Percentiles rank a stretch among this genome's conserved stretches.
These are phyloP conservation scores for Neofusicoccum kwambonambiense DNA, from an alignment of 2,329 filamentous ascomycete species.

Conservation along the genomic window DNA sequence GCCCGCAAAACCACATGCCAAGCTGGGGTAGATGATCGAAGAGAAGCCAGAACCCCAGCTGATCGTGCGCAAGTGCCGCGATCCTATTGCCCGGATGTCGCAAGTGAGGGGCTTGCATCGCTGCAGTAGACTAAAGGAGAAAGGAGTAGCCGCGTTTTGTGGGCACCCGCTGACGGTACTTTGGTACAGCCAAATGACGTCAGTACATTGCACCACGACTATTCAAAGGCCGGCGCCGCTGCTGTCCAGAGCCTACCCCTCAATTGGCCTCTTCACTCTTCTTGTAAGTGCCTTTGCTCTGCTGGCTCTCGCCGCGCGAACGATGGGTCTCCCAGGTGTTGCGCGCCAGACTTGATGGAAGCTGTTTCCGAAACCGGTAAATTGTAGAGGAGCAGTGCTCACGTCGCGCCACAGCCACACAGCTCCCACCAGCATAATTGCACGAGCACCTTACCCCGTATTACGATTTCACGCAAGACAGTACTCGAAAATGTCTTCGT, in stretches of 20 bases:
- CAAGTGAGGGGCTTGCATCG: slow-evolving; percentile 14
- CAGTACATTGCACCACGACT: not conserved
- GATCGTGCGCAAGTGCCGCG: slow-evolving; percentile 12
- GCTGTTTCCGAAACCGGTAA: not conserved
- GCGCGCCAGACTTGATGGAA: not conserved
- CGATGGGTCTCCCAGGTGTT: not conserved
- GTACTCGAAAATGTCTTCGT: slow-evolving; percentile 26
- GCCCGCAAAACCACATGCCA: not conserved
- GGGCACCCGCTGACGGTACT: slow-evolving; percentile 4
- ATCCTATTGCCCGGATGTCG: not conserved
- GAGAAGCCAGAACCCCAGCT: not conserved
- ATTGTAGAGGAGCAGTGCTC: not conserved
- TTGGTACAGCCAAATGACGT: not conserved
- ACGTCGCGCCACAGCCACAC: slow-evolving; percentile 4
- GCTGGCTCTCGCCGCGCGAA: not conserved
- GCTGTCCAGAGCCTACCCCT: not conserved
- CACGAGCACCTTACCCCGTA: not conserved
- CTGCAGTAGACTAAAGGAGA: slow-evolving; percentile 2
- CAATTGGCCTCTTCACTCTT: not conserved
- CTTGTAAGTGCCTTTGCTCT: not conserved
- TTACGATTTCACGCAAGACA: not conserved
- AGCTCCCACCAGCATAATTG: not conserved
- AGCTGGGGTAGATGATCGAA: slow-evolving; percentile 4
- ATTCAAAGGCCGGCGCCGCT: slow-evolving; percentile 13
- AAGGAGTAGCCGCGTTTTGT: not conserved